A percentile compares a stretch with the other conserved stretches of the same genome.
phyloP scores from a whole-genome alignment of 768 basidiomycete genomes.

The Clitopilus hobsonii region DNA sequence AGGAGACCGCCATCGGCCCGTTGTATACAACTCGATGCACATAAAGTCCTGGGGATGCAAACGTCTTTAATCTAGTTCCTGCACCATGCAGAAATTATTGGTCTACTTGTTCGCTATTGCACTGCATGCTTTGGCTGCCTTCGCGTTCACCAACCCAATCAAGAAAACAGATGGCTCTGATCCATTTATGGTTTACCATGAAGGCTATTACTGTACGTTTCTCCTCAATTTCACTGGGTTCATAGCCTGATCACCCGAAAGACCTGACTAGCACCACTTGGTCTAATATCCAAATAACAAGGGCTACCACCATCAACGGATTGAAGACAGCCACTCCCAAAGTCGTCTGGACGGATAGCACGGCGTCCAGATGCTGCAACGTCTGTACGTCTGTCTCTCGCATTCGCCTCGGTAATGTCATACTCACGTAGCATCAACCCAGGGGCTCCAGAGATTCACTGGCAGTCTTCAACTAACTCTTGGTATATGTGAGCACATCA shows the following conservation, averaged over 20 bases:
- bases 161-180: conserved; percentile 22
- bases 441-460: conserved; percentile 31
- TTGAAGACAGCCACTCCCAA: conserved; percentile 31
- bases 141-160: conserved; percentile 22
- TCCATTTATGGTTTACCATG: conserved; percentile 25
- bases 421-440: neutral
- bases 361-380: conserved; percentile 23
- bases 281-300: conserved; percentile 24
- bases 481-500: conserved; percentile 24
- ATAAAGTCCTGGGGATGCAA: neutral
- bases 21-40: neutral
- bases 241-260: neutral
- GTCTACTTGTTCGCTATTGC: conserved; percentile 8
- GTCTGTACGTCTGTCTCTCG: conserved; percentile 14
- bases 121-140: conserved; percentile 6
- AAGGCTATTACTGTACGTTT: conserved; percentile 24
- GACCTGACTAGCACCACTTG: conserved; percentile 25
- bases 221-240: no score
- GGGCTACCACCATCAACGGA: conserved; percentile 24
- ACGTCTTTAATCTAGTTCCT: neutral
- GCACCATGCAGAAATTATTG: neutral
- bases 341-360: conserved; percentile 24
- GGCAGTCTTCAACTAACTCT: conserved; percentile 14
- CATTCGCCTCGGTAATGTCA: neutral
- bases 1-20: neutral